Conservation (phyloP, 352 stramenopile genomes). For the Phytophthora syringae region DNA sequence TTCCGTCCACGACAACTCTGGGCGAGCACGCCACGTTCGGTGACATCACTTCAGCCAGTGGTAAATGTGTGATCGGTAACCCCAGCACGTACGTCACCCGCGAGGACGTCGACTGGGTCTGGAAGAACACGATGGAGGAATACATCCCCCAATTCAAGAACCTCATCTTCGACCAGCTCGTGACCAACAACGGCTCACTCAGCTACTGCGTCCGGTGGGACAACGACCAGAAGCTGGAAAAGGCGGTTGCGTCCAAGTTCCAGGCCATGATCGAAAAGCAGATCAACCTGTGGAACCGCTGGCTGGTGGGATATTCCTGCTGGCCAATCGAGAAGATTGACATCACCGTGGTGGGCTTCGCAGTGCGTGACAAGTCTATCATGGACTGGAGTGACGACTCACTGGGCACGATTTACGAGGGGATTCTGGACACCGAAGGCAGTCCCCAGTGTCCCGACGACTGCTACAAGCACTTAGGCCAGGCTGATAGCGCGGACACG, state of each 20-base stretch:
- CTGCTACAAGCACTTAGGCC: slow-evolving; percentile 45
- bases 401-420: slow-evolving; percentile 44
- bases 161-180: slow-evolving; percentile 19
- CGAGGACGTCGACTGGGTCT: slow-evolving; percentile 26
- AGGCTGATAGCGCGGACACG: slow-evolving; percentile 27
- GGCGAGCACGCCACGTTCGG: slow-evolving; percentile 7
- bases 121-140: slow-evolving; percentile 22
- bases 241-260: slow-evolving; percentile 12
- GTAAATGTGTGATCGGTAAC: slow-evolving; percentile 17
- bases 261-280: slow-evolving; percentile 12
- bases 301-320: slow-evolving; percentile 19
- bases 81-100: slow-evolving; percentile 22
- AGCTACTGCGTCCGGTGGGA: slow-evolving; percentile 20
- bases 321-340: slow-evolving; percentile 37
- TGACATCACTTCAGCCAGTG: slow-evolving; percentile 4
- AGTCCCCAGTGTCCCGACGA: slow-evolving; percentile 40
- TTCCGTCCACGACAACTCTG: background rate
- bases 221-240: slow-evolving; percentile 9
- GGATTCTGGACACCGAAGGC: slow-evolving; percentile 33
- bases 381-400: slow-evolving; percentile 50
- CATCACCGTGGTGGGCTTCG: slow-evolving; percentile 41
- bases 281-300: slow-evolving; percentile 14
- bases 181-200: slow-evolving; percentile 40
- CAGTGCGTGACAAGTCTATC: slow-evolving; percentile 38
- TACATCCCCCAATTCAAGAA: slow-evolving; percentile 24